Conservation (phyloP, 2,329 filamentous ascomycete species). For the Chrysoporthe cubensis region DNA sequence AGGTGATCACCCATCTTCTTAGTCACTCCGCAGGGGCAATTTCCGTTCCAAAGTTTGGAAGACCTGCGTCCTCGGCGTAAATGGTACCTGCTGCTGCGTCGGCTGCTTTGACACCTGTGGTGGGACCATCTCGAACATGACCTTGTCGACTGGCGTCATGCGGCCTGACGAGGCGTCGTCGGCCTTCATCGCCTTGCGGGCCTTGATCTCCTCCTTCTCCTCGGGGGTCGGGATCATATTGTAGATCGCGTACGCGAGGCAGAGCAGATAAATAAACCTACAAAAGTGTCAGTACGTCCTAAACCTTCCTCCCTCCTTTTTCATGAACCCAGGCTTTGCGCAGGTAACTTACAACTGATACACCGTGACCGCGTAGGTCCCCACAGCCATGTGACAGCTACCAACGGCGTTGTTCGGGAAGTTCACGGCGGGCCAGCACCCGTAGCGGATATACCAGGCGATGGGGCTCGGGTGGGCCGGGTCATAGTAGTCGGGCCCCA, state of each 20-base stretch:
- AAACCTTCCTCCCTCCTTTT: not conserved
- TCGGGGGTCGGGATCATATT: conserved; percentile 60
- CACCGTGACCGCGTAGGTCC: conserved; percentile 64
- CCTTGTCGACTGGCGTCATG: conserved; percentile 30
- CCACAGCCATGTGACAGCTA: conserved; percentile 71
- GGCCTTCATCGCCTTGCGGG: conserved; percentile 46
- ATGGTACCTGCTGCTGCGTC: conserved; percentile 6
- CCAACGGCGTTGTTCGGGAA: conserved; percentile 53
- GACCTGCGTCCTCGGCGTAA: conserved; percentile 63
- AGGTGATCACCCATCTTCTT: not conserved
- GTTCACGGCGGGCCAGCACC: conserved; percentile 62
- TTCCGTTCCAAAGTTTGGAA: conserved; percentile 67
- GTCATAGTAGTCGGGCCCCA: conserved; percentile 74
- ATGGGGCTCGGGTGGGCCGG: conserved; percentile 61
- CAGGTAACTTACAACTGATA: conserved; percentile 66
- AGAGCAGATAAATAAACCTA: conserved; percentile 61
- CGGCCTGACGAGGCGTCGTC: conserved; percentile 37
- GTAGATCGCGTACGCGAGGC: conserved; percentile 63
- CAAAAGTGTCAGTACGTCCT: not conserved
- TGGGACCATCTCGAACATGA: conserved; percentile 30
- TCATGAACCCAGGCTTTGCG: not conserved
- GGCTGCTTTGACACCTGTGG: conserved; percentile 29
- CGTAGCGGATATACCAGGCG: conserved; percentile 76
- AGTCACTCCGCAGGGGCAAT: conserved; percentile 52
- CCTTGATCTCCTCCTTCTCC: conserved; percentile 46